phyloP scores from a whole-genome alignment of 2,329 filamentous ascomycete species.

The Rutstroemia sp. region DNA sequence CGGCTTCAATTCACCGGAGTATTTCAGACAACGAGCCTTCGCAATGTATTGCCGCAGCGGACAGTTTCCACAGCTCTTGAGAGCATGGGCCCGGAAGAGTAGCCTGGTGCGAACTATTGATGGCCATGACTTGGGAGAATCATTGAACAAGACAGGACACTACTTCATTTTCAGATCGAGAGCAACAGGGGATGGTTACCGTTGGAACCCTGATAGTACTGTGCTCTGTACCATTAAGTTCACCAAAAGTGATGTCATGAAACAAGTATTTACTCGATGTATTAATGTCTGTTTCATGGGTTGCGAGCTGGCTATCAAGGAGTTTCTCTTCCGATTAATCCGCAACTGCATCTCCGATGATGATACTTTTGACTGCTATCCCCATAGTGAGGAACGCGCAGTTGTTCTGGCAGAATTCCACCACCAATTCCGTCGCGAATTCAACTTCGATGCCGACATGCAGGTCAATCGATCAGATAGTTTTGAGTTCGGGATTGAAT shows the following conservation, averaged over 20 bases:
- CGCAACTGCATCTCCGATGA: conserved; percentile 14
- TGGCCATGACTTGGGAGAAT: conserved; percentile 9
- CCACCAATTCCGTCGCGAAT: conserved; percentile 21
- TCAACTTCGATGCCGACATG: conserved; percentile 12
- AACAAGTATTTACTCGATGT: conserved; percentile 14
- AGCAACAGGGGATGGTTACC: conserved; percentile 2
- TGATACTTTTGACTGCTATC: conserved; percentile 10
- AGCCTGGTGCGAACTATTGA: background rate
- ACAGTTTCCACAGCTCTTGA: conserved; percentile 17
- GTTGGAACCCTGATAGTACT: conserved; percentile 13
- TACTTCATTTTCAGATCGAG: conserved; percentile 24
- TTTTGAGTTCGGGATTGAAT: conserved; percentile 5
- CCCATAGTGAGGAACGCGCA: conserved; percentile 6
- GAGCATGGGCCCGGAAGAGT: conserved; percentile 15
- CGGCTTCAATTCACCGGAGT: conserved; percentile 7
- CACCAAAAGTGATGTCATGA: conserved; percentile 7
- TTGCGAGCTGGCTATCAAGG: conserved; percentile 7
- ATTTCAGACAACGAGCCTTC: conserved; percentile 22
- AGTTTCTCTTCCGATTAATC: conserved; percentile 22
- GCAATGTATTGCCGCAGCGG: conserved; percentile 19
- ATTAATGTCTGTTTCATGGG: conserved; percentile 17
- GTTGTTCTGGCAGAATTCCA: conserved; percentile 18
- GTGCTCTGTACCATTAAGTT: conserved; percentile 21
- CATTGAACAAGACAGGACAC: conserved; percentile 16
- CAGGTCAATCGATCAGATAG: background rate